Conservation (phyloP, 2,329 filamentous ascomycete species). For the Arthroderma sp. region DNA sequence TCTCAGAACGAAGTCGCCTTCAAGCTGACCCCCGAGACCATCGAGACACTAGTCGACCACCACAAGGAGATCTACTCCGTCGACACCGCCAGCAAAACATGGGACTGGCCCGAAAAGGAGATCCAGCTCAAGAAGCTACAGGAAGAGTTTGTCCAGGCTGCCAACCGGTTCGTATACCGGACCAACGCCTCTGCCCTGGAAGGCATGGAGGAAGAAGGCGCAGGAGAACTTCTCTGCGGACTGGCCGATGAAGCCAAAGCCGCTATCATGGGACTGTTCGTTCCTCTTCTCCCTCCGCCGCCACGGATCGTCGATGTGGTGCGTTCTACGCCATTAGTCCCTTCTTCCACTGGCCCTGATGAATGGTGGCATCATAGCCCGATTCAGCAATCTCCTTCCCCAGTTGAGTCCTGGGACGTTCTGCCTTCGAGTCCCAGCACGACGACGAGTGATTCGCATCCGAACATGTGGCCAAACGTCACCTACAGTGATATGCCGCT, state of each 20-base stretch:
- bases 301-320: constrained; percentile 83
- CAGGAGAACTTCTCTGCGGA: constrained; percentile 81
- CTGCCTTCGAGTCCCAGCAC: constrained; percentile 72
- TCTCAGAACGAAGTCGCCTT: constrained; percentile 93
- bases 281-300: constrained; percentile 70
- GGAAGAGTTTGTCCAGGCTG: constrained; percentile 87
- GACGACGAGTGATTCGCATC: constrained; percentile 58
- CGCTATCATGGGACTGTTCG: constrained; percentile 72
- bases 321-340: constrained; percentile 71
- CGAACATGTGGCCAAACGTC: constrained; percentile 69
- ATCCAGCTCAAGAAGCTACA: constrained; percentile 93
- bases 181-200: constrained; percentile 81
- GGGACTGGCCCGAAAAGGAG: constrained; percentile 95
- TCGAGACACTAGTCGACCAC: constrained; percentile 84
- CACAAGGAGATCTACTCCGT: constrained; percentile 92
- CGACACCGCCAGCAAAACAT: constrained; percentile 77
- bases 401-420: constrained; percentile 81
- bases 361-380: constrained; percentile 67
- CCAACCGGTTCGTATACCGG: constrained; percentile 94
- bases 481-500: constrained; percentile 54
- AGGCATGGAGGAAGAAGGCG: constrained; percentile 91
- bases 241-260: constrained; percentile 89
- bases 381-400: constrained; percentile 53
- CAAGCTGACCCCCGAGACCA: constrained; percentile 91
- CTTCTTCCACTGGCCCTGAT: constrained; percentile 62